A percentile compares a stretch with the other conserved stretches of the same genome.
phyloP scores from a whole-genome alignment of 1,139 yeast genomes.

The Lodderomyces orthopsilosis region DNA sequence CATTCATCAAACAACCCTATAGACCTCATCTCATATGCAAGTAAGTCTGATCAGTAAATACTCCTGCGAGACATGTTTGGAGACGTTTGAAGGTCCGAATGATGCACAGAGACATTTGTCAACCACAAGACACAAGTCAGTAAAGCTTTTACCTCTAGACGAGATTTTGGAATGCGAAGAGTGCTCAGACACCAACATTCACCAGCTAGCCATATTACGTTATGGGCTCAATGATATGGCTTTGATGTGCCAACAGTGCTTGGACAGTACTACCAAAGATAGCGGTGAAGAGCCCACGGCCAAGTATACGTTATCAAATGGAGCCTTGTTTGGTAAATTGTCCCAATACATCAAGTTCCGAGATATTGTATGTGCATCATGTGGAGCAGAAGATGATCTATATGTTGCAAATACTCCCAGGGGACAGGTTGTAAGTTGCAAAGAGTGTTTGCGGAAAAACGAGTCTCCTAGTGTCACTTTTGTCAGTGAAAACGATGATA shows the following conservation, averaged over 20 bases:
- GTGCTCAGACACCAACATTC: constrained; percentile 55
- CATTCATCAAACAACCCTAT: too few relatives aligned
- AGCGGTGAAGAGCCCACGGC: constrained; percentile 43
- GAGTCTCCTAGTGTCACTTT: constrained; percentile 20
- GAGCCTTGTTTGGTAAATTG: constrained; percentile 50
- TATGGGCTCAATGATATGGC: constrained; percentile 57
- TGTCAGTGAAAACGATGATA: constrained; percentile 47
- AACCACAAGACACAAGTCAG: constrained; percentile 52
- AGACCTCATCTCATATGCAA: not conserved
- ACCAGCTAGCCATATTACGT: constrained; percentile 49
- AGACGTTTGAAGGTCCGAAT: constrained; percentile 18
- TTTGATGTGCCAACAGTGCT: constrained; percentile 48
- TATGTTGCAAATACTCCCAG: constrained; percentile 30
- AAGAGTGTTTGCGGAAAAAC: constrained; percentile 35
- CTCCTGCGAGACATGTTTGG: constrained; percentile 23
- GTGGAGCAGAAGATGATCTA: constrained; percentile 42
- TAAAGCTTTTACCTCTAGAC: constrained; percentile 26
- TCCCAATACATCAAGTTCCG: constrained; percentile 48
- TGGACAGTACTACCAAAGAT: constrained; percentile 28
- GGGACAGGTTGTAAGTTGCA: constrained; percentile 35
- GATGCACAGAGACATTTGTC: constrained; percentile 46
- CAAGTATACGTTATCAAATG: constrained; percentile 51
- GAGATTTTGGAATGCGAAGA: constrained; percentile 55
- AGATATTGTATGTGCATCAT: constrained; percentile 47
- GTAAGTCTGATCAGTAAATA: not conserved